phyloP scores from a whole-genome alignment of 306 rosid species.

The Cucumis hystrix region DNA sequence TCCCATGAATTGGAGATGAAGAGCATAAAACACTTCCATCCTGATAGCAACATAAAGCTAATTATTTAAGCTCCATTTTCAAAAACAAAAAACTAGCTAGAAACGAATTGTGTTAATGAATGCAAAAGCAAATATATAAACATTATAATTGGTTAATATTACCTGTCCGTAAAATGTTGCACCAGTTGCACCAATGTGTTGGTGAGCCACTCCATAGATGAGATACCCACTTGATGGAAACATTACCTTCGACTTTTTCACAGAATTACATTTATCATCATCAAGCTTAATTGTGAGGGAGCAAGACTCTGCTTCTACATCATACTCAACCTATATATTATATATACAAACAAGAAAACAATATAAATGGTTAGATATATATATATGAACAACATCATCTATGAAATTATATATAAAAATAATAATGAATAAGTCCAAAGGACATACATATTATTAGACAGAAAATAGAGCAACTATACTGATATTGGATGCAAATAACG shows the following conservation, averaged over 20 bases:
- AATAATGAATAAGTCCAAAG: no score
- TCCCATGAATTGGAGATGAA: slow-evolving; percentile 52
- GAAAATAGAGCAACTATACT: no score
- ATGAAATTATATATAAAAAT: no score
- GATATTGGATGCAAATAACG: no score
- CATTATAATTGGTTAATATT: neutral
- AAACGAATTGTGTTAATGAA: no score
- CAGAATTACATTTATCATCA: slow-evolving; percentile 15
- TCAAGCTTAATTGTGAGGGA: neutral
- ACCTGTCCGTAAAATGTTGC: slow-evolving; percentile 65
- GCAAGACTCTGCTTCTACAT: slow-evolving; percentile 24
- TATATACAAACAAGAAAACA: no score
- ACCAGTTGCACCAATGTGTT: slow-evolving; percentile 58
- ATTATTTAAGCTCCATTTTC: no score
- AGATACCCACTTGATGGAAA: slow-evolving; percentile 44
- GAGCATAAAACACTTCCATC: slow-evolving; percentile 65
- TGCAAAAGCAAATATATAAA: no score
- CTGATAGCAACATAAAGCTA: slow-evolving; percentile 7
- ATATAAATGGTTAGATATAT: no score
- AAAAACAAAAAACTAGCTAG: no score
- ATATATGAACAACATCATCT: no score
- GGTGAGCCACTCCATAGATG: slow-evolving; percentile 68
- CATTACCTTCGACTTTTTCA: slow-evolving; percentile 16
- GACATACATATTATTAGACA: no score
- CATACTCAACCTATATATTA: neutral